Base-by-base conservation (phyloP, 139 green algal species). In the Zygnema cylindricum region DNA sequence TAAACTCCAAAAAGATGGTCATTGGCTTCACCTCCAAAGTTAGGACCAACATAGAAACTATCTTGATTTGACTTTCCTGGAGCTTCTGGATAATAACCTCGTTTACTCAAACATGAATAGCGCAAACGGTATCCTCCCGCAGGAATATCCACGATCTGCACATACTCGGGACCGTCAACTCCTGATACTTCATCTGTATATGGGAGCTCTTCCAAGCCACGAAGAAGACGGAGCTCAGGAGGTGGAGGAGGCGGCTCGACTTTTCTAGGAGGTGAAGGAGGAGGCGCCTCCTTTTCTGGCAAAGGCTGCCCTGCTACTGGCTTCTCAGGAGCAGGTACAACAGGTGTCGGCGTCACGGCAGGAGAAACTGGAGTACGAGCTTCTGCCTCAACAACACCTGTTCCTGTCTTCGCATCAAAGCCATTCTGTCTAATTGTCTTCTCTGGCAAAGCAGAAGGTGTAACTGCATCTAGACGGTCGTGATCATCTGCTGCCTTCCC, bases 41-140 rank as follows among this genome's bases (percentile, higher is more conserved):
- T 57, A 7, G 92, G 91, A 16, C 93, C 79, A 1, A 95, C 92
- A 73, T 91, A 95, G 7, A 95, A 95, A 0, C 93, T 88, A 88
- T 99, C 97, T 92, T 99, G 97, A 88, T 98, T 98, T 11, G 93
- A 78, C 82, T 98, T 98, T 84, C 96, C 88, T 0, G 94, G 93
- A 0, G 93, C 91, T 25, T 98, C 94, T 0, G 97, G 97, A 85
- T 99, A 99, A 87, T 95, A 97, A 0, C 97, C 97, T 0, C 96
- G 84, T 88, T 96, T 94, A 76, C 88, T 95, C 43, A 97, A 90
- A 73, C 94, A 98, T 0, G 97, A 96, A 85, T 97, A 98, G 0
- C 90, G 85, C 0, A 98, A 76, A 7, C 49, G 7, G 49, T 63
- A 63, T 63, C 49, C 49, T 7, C 49, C 49, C 7, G 49, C 49